Evolutionary conservation across 2,329 filamentous ascomycete genomes (phyloP).

Genomic region (Zopfia rhizophila): DNA sequence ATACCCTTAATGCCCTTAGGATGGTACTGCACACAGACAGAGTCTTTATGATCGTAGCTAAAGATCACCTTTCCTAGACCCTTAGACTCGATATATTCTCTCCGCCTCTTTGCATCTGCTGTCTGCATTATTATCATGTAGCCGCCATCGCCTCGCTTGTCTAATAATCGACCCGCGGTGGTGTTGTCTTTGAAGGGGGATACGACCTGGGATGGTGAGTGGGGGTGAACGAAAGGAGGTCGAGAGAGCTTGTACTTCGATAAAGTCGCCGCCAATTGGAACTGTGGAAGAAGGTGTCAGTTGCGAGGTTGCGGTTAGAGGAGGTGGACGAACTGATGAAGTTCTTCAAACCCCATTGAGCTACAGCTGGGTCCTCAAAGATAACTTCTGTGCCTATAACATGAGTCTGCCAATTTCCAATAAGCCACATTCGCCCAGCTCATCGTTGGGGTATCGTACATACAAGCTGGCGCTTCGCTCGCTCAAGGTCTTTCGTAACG

Average conservation of each 20-base stretch:
- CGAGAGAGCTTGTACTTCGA: constrained; percentile 45
- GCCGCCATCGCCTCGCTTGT: constrained; percentile 57
- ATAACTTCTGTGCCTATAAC: constrained; percentile 54
- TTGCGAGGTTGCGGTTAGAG: neutral
- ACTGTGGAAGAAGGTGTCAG: constrained; percentile 37
- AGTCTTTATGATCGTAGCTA: constrained; percentile 45
- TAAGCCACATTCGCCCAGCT: constrained; percentile 10
- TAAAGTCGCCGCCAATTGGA: constrained; percentile 56
- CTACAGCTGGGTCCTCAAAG: constrained; percentile 51
- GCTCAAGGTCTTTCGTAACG: constrained; percentile 41
- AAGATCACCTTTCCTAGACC: constrained; percentile 52
- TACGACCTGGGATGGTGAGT: constrained; percentile 38
- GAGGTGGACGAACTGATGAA: constrained; percentile 42
- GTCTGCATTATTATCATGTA: constrained; percentile 64
- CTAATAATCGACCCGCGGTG: constrained; percentile 54
- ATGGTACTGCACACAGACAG: constrained; percentile 56
- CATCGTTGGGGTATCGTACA: neutral
- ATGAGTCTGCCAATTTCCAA: constrained; percentile 33
- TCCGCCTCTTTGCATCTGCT: constrained; percentile 49
- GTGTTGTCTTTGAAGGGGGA: constrained; percentile 52
- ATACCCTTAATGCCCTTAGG: constrained; percentile 54
- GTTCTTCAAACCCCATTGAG: constrained; percentile 54
- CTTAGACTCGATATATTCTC: constrained; percentile 50
- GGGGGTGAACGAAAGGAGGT: neutral
- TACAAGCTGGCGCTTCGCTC: constrained; percentile 38